A percentile compares a stretch with the other conserved stretches of the same genome.
Evolutionary conservation across 192 early-diverging fungal species (phyloP).

Genomic region (Phycomyces blakesleeanus): DNA sequence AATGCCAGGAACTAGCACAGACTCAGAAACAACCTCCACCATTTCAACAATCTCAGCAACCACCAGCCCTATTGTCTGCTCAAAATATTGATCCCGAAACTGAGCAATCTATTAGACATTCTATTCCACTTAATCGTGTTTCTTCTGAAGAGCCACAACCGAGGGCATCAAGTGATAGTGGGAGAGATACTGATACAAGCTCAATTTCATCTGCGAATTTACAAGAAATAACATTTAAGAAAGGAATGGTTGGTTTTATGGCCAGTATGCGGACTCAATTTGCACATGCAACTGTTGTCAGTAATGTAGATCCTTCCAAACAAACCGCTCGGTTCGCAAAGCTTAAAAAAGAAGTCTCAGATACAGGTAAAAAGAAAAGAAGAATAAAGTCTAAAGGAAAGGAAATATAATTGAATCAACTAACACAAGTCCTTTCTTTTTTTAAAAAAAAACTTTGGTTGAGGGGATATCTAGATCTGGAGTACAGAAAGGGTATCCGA

Average conservation of each 20-base stretch:
- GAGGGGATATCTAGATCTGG: conserved; percentile 10
- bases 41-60: not conserved
- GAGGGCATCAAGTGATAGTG: conserved; percentile 14
- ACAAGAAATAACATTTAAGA: conserved; percentile 7
- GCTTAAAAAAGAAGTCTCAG: conserved; percentile 28
- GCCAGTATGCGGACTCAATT: conserved; percentile 20
- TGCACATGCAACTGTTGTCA: conserved; percentile 4
- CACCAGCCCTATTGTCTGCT: not conserved
- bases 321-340: conserved; percentile 23
- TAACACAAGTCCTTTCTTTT: not conserved
- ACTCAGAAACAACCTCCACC: conserved; percentile 1
- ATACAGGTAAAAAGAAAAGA: conserved; percentile 20
- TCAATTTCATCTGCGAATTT: conserved; percentile 3
- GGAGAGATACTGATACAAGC: not conserved
- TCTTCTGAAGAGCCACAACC: conserved; percentile 6
- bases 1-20: conserved; percentile 8
- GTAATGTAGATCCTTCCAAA: conserved; percentile 20
- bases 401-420: not conserved
- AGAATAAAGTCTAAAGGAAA: not conserved
- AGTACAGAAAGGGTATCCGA: conserved; percentile 24
- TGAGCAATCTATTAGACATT: not conserved
- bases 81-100: not conserved
- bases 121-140: conserved; percentile 1
- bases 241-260: conserved; percentile 27
- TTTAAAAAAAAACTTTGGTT: not conserved